Evolutionary conservation across 192 early-diverging fungal species (phyloP).

Genomic region (Backusella psychrophila): DNA sequence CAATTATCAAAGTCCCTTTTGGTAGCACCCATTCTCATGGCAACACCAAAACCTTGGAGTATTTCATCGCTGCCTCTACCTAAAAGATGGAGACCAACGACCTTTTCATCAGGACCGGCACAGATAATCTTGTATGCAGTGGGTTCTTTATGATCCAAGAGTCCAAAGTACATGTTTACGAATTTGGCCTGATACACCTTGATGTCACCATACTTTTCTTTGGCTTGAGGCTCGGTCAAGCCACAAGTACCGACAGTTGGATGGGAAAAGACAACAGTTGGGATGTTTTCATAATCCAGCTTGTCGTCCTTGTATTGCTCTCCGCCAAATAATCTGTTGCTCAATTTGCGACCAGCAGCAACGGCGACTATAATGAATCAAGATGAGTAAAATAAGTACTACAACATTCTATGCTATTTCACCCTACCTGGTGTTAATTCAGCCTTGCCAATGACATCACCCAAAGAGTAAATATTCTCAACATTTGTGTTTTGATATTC

Average conservation of each 20-base stretch:
- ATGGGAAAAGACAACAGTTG: constrained; percentile 95
- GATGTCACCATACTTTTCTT: constrained; percentile 69
- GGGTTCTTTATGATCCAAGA: constrained; percentile 83
- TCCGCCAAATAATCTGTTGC: constrained; percentile 88
- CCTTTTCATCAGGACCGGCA: constrained; percentile 84
- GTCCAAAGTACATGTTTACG: constrained; percentile 85
- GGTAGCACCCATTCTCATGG: constrained; percentile 97
- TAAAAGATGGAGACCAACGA: constrained; percentile 93
- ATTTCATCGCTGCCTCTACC: constrained; percentile 87
- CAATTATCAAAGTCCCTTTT: constrained; percentile 94
- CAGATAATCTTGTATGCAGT: constrained; percentile 93
- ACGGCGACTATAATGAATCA: constrained; percentile 58
- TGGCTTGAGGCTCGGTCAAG: constrained; percentile 82
- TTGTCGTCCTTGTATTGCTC: constrained; percentile 67
- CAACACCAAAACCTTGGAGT: constrained; percentile 95
- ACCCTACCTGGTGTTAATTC: constrained; percentile 78
- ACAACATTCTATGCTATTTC: no score
- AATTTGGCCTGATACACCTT: constrained; percentile 88
- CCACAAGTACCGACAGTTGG: constrained; percentile 85
- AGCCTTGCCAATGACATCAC: constrained; percentile 88
- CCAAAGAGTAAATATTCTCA: constrained; percentile 79
- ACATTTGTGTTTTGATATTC: constrained; percentile 84
- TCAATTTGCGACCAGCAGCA: constrained; percentile 87
- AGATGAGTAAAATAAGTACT: not conserved
- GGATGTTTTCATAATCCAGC: constrained; percentile 93